Evolutionary conservation across 2,329 filamentous ascomycete genomes (phyloP).

Genomic region (Lasiodiplodia theobromae): DNA sequence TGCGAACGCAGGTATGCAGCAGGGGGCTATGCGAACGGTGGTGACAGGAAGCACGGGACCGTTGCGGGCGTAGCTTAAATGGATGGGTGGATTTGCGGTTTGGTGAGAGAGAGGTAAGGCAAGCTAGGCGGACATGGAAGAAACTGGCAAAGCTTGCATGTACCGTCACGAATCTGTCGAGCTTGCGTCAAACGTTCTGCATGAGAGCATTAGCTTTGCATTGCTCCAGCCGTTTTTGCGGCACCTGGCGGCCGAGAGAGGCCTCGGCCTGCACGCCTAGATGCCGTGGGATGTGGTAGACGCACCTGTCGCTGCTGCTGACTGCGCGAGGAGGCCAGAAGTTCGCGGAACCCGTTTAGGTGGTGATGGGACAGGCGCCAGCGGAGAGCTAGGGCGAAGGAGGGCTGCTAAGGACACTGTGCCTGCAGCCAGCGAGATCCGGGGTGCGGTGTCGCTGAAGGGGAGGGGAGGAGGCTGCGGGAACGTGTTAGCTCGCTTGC

Average conservation of each 20-base stretch:
- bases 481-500: conserved; percentile 23
- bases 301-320: conserved; percentile 25
- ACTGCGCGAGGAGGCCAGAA: conserved; percentile 15
- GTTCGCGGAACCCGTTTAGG: conserved; percentile 4
- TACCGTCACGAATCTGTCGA: conserved; percentile 35
- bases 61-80: conserved; percentile 25
- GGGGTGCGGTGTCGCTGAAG: neutral
- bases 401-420: conserved; percentile 4
- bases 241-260: conserved; percentile 18
- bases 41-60: conserved; percentile 13
- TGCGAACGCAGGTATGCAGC: conserved; percentile 12
- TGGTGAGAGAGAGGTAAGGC: conserved; percentile 34
- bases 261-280: conserved; percentile 25
- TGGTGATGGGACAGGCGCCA: conserved; percentile 15
- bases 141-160: conserved; percentile 40
- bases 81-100: conserved; percentile 24
- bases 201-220: conserved; percentile 40
- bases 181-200: conserved; percentile 42
- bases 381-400: conserved; percentile 12
- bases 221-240: conserved; percentile 34
- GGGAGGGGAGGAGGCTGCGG: neutral
- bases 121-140: conserved; percentile 40
- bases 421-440: conserved; percentile 14
- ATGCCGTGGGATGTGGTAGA: conserved; percentile 21
- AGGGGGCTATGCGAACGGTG: conserved; percentile 11